These are phyloP conservation scores for Blastobotrys mokoenaii DNA, from an alignment of 805 yeast genomes.

Conservation along the genomic window DNA sequence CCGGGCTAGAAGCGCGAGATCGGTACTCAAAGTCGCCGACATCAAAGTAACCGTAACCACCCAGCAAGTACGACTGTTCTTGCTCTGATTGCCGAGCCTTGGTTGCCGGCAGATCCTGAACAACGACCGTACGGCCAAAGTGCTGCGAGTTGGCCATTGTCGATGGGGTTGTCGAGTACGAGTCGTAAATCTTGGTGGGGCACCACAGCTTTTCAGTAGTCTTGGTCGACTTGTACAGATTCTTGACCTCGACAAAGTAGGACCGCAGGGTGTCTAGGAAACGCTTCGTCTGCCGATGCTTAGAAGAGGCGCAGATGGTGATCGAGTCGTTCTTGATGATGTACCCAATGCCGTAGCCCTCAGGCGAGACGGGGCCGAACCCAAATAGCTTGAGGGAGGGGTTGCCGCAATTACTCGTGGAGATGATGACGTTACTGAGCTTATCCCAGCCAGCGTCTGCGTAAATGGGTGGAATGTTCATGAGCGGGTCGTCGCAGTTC, in stretches of 20 bases:
- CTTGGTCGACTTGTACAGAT: conserved; percentile 28
- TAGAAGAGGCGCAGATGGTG: conserved; percentile 75
- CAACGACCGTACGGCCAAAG: conserved; percentile 14
- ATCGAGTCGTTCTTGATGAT: conserved; percentile 75
- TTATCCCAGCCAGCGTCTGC: conserved; percentile 85
- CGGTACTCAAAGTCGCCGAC: conserved; percentile 57
- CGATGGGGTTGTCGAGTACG: background rate
- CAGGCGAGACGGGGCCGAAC: conserved; percentile 82
- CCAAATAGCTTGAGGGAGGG: conserved; percentile 83
- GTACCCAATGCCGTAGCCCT: conserved; percentile 91
- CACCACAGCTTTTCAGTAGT: conserved; percentile 3
- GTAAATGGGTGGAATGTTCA: conserved; percentile 59
- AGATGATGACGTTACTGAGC: conserved; percentile 67
- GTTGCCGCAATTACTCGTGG: conserved; percentile 88
- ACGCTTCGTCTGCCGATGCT: conserved; percentile 79
- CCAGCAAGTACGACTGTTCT: conserved; percentile 39
- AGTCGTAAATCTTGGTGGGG: background rate
- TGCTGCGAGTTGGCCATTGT: conserved; percentile 1
- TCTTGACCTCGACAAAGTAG: conserved; percentile 49
- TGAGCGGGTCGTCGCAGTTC: conserved; percentile 15
- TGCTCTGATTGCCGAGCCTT: conserved; percentile 15
- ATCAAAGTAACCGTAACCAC: conserved; percentile 86
- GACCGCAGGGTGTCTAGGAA: conserved; percentile 61
- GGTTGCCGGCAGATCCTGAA: conserved; percentile 8
- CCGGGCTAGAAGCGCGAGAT: conserved; percentile 53